Evolutionary conservation across 768 basidiomycete genomes (phyloP).

Genomic region (Pleurotus ostreatus): DNA sequence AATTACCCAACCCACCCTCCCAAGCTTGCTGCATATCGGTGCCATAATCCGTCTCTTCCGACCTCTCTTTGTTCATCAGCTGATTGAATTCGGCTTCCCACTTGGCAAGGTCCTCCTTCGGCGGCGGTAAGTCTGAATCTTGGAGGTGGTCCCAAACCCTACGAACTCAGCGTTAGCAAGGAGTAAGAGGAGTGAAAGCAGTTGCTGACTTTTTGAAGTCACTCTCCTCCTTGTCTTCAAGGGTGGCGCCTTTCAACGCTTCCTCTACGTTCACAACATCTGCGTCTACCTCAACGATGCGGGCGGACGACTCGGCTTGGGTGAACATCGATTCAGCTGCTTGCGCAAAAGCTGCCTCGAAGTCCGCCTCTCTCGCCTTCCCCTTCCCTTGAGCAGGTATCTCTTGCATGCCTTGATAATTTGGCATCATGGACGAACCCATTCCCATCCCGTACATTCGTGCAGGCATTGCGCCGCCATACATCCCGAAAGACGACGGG

Average conservation of each 20-base stretch:
- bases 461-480: slow-evolving; percentile 35
- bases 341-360: slow-evolving; percentile 82
- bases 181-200: not conserved
- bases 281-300: slow-evolving; percentile 53
- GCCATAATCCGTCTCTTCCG: slow-evolving; percentile 65
- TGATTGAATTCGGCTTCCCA: slow-evolving; percentile 86
- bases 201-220: slow-evolving; percentile 54
- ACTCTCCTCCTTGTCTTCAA: slow-evolving; percentile 26
- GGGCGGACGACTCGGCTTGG: slow-evolving; percentile 34
- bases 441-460: slow-evolving; percentile 31
- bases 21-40: slow-evolving; percentile 60
- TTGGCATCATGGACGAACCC: slow-evolving; percentile 21
- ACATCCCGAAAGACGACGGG: slow-evolving; percentile 29
- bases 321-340: slow-evolving; percentile 48
- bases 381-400: slow-evolving; percentile 42
- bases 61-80: slow-evolving; percentile 64
- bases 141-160: slow-evolving; percentile 66
- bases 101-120: slow-evolving; percentile 61
- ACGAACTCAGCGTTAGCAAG: slow-evolving; percentile 4
- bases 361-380: slow-evolving; percentile 76
- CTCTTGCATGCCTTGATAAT: slow-evolving; percentile 3
- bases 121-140: slow-evolving; percentile 52
- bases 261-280: slow-evolving; percentile 34
- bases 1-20: slow-evolving; percentile 50
- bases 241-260: slow-evolving; percentile 28